Base-by-base conservation (phyloP, 2,329 filamentous ascomycete species). In the Dendrostoma leiphaemia region DNA sequence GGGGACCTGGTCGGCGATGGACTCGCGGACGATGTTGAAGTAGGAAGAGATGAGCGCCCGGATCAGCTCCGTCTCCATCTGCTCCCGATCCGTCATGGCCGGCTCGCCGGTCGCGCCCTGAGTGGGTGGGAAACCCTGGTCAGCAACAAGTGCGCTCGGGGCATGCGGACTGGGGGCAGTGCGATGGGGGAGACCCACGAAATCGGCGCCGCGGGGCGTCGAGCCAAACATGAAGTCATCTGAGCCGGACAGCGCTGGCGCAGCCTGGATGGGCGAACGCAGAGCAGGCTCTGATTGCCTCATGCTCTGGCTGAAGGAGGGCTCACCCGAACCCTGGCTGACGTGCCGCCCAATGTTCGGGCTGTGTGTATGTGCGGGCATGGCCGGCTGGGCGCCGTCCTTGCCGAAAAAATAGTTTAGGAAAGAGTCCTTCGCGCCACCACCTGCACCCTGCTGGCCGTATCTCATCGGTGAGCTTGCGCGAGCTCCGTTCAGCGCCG, bases 331-430 rank as follows among this genome's bases (percentile, higher is more conserved):
- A 54, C 84, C 82, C 67, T 95, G 88, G 73, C 84, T 91, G 47
- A 90, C 85, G 67, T 96, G 90, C 61, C 91, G 61, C 59, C 71
- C 61, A 64, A 72, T 62, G 68, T 68, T 63, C 61, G 71, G 61
- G 62, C 71, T 72, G 69, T 59, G 70, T 69, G 56, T 63, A 66
- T 65, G 62, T 65, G 61, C 71, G 63, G 65, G 72, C 43, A 76
- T 66, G 56, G 75, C 65, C 29, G 78, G 71, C 35, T 65, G 63
- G 24, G 82, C 78, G 44, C 90, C 90, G 58, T 99, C 94, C 69
- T 99, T 97, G 64, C 94, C 92, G 65, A 99, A 99, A 74, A 99
- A 99, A 73, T 99, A 99, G 73, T 93, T 97, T 59, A 99, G 73
- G 77, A 99, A 99, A 1, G 91, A 95, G 72, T 99, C 94, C 59